Evolutionary conservation across 352 stramenopile species (phyloP), one percentile per base, ranked within the genome.

Genomic region (Globisporangium canariense): DNA sequence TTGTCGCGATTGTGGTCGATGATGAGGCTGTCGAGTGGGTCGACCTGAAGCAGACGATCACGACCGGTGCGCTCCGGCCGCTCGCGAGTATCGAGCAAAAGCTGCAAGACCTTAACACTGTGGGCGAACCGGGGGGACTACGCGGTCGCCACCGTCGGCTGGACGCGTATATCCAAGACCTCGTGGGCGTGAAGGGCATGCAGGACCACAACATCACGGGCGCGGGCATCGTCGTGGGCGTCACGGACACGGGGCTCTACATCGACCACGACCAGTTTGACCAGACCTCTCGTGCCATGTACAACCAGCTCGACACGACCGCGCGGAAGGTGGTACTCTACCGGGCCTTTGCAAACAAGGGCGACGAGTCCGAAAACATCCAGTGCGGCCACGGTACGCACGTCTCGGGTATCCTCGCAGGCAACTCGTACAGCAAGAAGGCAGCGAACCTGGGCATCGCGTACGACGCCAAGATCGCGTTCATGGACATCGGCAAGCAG

Each of bases 401-500:
- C 70, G 89, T 97, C 10, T 85, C 81, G 0, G 90, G 89, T 1
- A 89, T 94, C 22, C 62, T 93, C 2, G 84, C 79, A 0, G 90
- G 90, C 9, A 90, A 74, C 47, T 87, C 81, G 11, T 75, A 74
- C 43, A 82, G 69, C 25, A 47, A 63, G 18, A 62, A 66, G 32
- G 63, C 75, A 32, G 63, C 54, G 16, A 72, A 90, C 52, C 58
- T 90, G 9, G 89, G 89, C 25, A 92, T 91, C 46, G 90, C 89
- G 9, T 87, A 82, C 10, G 86, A 77, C 34, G 84, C 90, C 0
- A 85, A 88, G 32, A 85, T 96, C 55, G 87, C 89, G 2, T 95
- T 97, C 56, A 94, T 97, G 77, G 90, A 97, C 62, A 91, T 97
- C 60, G 86, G 81, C 6, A 83, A 88, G 45, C 81, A 89, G 57